Evolutionary conservation across 768 basidiomycete species (phyloP), one percentile per base, ranked within the genome.

Genomic region (Lactarius pseudohatsudake): DNA sequence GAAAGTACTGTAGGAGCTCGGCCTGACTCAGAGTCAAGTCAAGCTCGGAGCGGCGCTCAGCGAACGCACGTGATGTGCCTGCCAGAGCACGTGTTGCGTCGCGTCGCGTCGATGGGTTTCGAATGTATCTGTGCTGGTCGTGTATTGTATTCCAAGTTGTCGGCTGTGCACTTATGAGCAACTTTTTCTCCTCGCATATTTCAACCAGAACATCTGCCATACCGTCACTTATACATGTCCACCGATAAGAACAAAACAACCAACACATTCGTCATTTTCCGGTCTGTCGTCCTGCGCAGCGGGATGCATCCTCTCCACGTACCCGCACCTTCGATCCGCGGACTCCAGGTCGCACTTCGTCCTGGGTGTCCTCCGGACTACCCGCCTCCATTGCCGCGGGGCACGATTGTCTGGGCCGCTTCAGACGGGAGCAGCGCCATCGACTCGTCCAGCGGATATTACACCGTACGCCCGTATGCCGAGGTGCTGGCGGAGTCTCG

Each of bases 131-230:
- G n/a, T 28, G 1, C 36, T 38, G 11, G 36, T 56, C 32, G 55
- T 56, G 56, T 57, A 36, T n/a, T 36, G 20, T n/a, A 57, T 36
- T 28, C 56, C 56, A 57, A 54, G 26, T 32, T 11, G 7, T 57
- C 56, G 32, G 20, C 16, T 5, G 56, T 20, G n/a, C 9, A 34
- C 15, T 36, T 32, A 18, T 57, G 41, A 18, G 2, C 36, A 38
- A 41, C 1, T 1, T 41, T 43, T 43, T 43, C 43, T 18, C 41
- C 18, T 43, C 43, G 1, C 8, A 43, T 40, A 55, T 55, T 34
- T 22, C 53, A 11, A 54, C 26, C 28, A 18, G 18, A n/a, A 13
- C 18, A 36, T 36, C 34, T 34, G 56, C 30, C 9, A 57, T 36
- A 57, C 10, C 34, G 22, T n/a, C 56, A 57, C 20, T 18, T 36